These are phyloP conservation scores for Persicaria tinctoria DNA, from an alignment of 148 eudicot species.

Conservation along the genomic window DNA sequence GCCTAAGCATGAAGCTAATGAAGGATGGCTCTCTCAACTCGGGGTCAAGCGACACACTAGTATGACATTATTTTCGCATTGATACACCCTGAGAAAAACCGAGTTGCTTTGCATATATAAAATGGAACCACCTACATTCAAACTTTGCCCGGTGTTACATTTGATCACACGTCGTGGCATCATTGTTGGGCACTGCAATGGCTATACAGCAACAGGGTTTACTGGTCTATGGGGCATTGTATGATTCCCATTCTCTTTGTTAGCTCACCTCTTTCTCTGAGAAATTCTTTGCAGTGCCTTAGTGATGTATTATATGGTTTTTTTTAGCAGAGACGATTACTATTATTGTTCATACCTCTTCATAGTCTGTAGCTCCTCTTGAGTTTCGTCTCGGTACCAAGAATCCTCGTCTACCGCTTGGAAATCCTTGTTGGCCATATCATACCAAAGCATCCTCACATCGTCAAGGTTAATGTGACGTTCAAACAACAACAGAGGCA, in stretches of 20 bases:
- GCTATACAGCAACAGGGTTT: not conserved
- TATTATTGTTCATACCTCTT: too few species aligned
- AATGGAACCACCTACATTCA: not conserved
- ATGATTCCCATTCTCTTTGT: not conserved
- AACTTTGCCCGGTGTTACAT: not conserved
- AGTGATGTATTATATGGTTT: not conserved
- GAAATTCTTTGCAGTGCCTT: not conserved
- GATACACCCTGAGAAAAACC: not conserved
- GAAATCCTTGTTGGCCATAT: too few species aligned
- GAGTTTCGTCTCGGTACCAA: too few species aligned
- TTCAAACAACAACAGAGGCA: too few species aligned
- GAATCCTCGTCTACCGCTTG: too few species aligned
- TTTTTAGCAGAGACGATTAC: not conserved
- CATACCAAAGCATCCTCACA: too few species aligned
- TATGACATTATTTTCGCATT: not conserved
- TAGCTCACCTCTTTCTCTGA: not conserved
- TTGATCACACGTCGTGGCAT: not conserved
- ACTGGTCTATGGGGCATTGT: not conserved
- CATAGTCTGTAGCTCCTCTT: too few species aligned
- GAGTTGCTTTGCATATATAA: not conserved
- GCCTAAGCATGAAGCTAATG: constrained; percentile 73
- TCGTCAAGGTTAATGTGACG: too few species aligned
- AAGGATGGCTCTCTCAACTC: constrained; percentile 65
- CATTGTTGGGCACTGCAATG: not conserved
- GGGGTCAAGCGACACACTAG: constrained; percentile 11